Evolutionary conservation across 148 eudicot species (phyloP).

Genomic region (Amaranthus palmeri): DNA sequence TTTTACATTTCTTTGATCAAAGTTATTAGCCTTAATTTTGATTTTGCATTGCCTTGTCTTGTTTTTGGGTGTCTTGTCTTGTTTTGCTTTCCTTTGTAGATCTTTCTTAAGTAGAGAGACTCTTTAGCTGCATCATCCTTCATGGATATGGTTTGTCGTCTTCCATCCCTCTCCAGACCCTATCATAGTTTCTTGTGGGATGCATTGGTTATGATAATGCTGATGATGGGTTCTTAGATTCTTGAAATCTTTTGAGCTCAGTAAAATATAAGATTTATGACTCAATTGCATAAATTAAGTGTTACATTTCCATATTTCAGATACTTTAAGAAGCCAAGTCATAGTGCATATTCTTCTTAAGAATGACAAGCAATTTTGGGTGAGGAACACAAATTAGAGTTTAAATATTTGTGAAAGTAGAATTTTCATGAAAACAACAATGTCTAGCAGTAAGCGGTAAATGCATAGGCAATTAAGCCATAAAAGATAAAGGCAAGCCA

Average conservation of each 20-base stretch:
- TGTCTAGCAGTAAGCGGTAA: neutral
- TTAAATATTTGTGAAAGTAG: neutral
- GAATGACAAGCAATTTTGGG: neutral
- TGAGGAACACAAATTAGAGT: neutral
- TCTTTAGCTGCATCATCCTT: too few relatives aligned
- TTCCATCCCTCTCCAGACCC: too few relatives aligned
- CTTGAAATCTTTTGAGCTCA: neutral
- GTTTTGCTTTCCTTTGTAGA: too few relatives aligned
- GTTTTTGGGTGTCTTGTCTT: too few relatives aligned
- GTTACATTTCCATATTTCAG: neutral
- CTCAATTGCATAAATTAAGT: neutral
- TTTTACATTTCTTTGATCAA: too few relatives aligned
- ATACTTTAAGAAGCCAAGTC: neutral
- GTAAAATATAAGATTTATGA: neutral
- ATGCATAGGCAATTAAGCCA: neutral
- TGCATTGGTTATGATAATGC: too few relatives aligned
- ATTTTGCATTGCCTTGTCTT: too few relatives aligned
- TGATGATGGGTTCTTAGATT: neutral
- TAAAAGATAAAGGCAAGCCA: neutral
- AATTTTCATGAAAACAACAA: neutral
- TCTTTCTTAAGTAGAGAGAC: too few relatives aligned
- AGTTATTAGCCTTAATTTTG: too few relatives aligned
- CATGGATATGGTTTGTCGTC: too few relatives aligned
- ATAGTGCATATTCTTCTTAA: neutral
- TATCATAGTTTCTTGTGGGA: too few relatives aligned